Base-by-base conservation (phyloP, 164 flowering plant genomes). In the Echeveria elegans region DNA sequence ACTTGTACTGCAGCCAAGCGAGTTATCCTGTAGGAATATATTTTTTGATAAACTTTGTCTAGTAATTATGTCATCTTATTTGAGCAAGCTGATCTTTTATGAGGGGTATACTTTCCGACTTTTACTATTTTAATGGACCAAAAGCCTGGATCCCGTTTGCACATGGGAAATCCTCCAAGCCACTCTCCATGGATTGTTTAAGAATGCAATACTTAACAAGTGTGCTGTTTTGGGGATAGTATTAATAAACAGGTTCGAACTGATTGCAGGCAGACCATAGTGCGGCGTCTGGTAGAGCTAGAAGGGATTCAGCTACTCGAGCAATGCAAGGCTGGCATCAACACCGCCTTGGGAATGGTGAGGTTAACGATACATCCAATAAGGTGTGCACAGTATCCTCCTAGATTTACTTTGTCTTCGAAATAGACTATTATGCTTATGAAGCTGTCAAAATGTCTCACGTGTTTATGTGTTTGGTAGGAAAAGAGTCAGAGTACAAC, bases 261-360 rank as follows among this genome's bases (percentile, higher is more conserved):
- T 47, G 69, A 61, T 76, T 76, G 88, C 69, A 36, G 40, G 80
- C 72, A 72, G 73, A 70, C 70, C 79, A 83, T 74, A 81, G 85
- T 38, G 64, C 86, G 32, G 88, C 83, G 41, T 78, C 91, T 62
- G 95, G 91, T 43, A 82, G 98, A 75, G 92, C 89, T 47, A 77
- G 96, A 56, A 83, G 98, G 68, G 98, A 92, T 83, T 88, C 98
- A 68, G 98, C 98, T 53, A 91, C 92, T 75, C 96, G 98, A 72
- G 96, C 96, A 32, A 88, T 87, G 98, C 96, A 90, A 77, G 96
- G 97, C 66, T 93, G 97, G 97, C 93, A 88, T 66, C 90, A 87
- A 69, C 92, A 90, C 31, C 83, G 84, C 73, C 82, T 82, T 66
- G 85, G 91, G 70, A 85, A 82, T 72, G 97, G 89, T 69, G 98